phyloP scores from a whole-genome alignment of 805 yeast species.

The Blastobotrys attinorum region DNA sequence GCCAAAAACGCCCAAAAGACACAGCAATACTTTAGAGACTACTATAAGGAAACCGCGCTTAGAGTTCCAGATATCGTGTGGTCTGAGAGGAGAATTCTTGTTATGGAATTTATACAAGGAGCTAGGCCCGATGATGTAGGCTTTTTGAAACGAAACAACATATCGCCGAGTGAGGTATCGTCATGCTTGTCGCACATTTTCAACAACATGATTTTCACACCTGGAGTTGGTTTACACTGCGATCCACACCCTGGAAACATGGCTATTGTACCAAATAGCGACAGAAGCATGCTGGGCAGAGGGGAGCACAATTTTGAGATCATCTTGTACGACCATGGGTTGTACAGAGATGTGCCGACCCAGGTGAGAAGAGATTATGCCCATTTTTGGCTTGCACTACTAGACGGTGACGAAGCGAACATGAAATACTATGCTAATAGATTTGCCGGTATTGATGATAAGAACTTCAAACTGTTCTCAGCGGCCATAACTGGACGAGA shows the following conservation, averaged over 20 bases:
- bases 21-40: slow-evolving; percentile 52
- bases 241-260: slow-evolving; percentile 98
- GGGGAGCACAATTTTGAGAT: slow-evolving; percentile 78
- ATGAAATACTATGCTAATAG: slow-evolving; percentile 70
- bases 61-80: slow-evolving; percentile 65
- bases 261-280: slow-evolving; percentile 49
- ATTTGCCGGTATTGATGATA: slow-evolving; percentile 71
- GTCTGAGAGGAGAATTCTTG: slow-evolving; percentile 61
- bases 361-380: slow-evolving; percentile 77
- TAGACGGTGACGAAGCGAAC: slow-evolving; percentile 56
- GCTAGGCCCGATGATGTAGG: slow-evolving; percentile 70
- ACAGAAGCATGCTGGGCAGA: slow-evolving; percentile 3
- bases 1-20: slow-evolving; percentile 76
- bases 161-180: slow-evolving; percentile 72
- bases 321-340: slow-evolving; percentile 87
- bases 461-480: slow-evolving; percentile 75
- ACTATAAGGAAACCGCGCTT: slow-evolving; percentile 58
- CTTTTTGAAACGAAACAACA: slow-evolving; percentile 53
- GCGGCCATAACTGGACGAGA: slow-evolving; percentile 96
- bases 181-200: slow-evolving; percentile 83
- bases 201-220: slow-evolving; percentile 92
- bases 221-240: slow-evolving; percentile 87
- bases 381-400: slow-evolving; percentile 82
- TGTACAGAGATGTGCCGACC: slow-evolving; percentile 76
- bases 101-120: slow-evolving; percentile 85